phyloP scores from a whole-genome alignment of 805 yeast genomes.

The Hagleromyces aurorensis region DNA sequence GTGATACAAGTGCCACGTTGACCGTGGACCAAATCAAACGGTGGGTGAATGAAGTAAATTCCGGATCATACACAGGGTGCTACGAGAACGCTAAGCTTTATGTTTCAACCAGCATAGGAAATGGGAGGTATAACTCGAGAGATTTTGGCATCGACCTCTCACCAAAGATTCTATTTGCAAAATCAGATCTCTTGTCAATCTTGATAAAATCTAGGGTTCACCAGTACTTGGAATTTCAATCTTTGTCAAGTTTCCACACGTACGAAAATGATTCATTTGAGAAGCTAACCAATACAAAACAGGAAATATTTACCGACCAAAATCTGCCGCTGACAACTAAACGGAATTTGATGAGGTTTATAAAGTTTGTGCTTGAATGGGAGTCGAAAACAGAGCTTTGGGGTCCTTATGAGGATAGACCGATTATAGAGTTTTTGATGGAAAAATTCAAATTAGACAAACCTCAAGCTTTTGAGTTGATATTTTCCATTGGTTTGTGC shows the following conservation, averaged over 20 bases:
- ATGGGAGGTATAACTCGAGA: slow-evolving; percentile 41
- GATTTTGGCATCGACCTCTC: slow-evolving; percentile 84
- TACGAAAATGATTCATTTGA: slow-evolving; percentile 87
- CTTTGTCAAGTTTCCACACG: slow-evolving; percentile 84
- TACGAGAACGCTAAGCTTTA: slow-evolving; percentile 71
- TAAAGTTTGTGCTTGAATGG: slow-evolving; percentile 76
- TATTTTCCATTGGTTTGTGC: slow-evolving; percentile 79
- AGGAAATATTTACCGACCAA: slow-evolving; percentile 89
- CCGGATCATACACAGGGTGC: slow-evolving; percentile 25
- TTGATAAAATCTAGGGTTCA: slow-evolving; percentile 80
- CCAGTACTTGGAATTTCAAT: slow-evolving; percentile 86
- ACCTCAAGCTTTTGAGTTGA: slow-evolving; percentile 75
- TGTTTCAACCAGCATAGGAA: slow-evolving; percentile 53
- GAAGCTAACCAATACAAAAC: slow-evolving; percentile 77
- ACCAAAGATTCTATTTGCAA: slow-evolving; percentile 83
- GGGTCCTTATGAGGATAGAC: slow-evolving; percentile 44
- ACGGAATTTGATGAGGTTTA: slow-evolving; percentile 76
- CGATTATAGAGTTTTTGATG: slow-evolving; percentile 52
- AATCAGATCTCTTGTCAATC: slow-evolving; percentile 75
- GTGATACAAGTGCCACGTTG: slow-evolving; percentile 79
- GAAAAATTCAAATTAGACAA: slow-evolving; percentile 61
- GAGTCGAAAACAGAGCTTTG: slow-evolving; percentile 51
- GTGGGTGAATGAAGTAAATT: slow-evolving; percentile 73
- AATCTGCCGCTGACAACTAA: slow-evolving; percentile 65
- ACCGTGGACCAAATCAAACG: slow-evolving; percentile 77